Conservation (phyloP, 2,329 filamentous ascomycete genomes). For the Penicillium sp. region DNA sequence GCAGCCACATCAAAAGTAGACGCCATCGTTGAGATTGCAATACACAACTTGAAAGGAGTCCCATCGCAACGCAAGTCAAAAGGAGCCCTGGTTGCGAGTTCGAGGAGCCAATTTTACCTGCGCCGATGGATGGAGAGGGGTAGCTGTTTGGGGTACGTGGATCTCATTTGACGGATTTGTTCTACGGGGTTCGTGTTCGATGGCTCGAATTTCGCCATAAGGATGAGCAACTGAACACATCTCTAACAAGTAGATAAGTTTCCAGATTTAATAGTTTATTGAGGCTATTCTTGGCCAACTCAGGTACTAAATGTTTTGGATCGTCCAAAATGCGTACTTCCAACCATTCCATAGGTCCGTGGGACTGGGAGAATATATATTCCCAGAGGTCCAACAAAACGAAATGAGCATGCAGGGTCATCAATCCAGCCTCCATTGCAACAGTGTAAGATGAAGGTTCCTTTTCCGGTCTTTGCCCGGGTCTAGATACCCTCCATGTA, state of each 20-base stretch:
- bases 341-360: neutral
- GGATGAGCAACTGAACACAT: neutral
- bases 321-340: neutral
- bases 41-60: neutral
- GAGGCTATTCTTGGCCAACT: neutral
- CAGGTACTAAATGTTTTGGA: neutral
- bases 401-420: no score
- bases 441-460: no score
- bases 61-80: neutral
- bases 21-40: constrained; percentile 21
- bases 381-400: neutral
- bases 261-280: neutral
- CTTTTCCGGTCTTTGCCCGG: no score
- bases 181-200: no score
- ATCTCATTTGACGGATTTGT: constrained; percentile 14
- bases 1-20: constrained; percentile 57
- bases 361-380: neutral
- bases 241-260: no score
- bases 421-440: no score
- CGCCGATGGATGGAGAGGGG: constrained; percentile 10
- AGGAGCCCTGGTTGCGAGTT: neutral
- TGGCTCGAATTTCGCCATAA: neutral
- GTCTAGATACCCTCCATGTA: no score
- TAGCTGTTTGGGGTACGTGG: constrained; percentile 13
- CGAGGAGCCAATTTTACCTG: neutral